phyloP scores from a whole-genome alignment of 441 rosid species.

The Erysimum cheiri region DNA sequence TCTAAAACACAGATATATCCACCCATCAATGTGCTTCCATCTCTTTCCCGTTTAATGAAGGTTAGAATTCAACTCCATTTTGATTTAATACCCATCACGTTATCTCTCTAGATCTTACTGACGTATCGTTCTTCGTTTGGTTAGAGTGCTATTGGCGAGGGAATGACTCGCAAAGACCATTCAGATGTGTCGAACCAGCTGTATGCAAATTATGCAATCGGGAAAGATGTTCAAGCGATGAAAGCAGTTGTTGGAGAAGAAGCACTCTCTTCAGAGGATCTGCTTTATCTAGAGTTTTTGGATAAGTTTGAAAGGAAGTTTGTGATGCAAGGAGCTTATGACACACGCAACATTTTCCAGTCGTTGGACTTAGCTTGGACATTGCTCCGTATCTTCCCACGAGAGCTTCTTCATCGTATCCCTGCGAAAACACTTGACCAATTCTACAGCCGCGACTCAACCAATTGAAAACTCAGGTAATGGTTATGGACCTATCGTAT shows the following conservation, averaged over 20 bases:
- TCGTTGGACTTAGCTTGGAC: slow-evolving; percentile 99
- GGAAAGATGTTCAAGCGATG: slow-evolving; percentile 99
- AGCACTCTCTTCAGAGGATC: slow-evolving; percentile 99
- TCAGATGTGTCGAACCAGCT: slow-evolving; percentile 99
- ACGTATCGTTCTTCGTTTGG: slow-evolving; percentile 22
- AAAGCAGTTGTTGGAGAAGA: slow-evolving; percentile 99
- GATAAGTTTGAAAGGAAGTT: slow-evolving; percentile 98
- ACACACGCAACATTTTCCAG: slow-evolving; percentile 94
- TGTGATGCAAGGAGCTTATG: slow-evolving; percentile 97
- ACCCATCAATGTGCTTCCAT: slow-evolving; percentile 98
- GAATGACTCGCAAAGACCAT: slow-evolving; percentile 98
- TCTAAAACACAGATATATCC: slow-evolving; percentile 81
- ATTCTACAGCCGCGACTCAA: slow-evolving; percentile 83
- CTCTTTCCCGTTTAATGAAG: slow-evolving; percentile 97
- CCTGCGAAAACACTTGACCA: slow-evolving; percentile 95
- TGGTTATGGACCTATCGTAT: slow-evolving; percentile 19
- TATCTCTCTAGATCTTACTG: not conserved
- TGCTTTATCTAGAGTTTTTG: slow-evolving; percentile 95
- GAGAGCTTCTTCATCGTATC: slow-evolving; percentile 99
- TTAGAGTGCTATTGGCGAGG: slow-evolving; percentile 99
- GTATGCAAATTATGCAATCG: slow-evolving; percentile 98
- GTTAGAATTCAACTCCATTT: slow-evolving; percentile 36
- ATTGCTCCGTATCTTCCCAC: slow-evolving; percentile 97
- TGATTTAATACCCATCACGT: not conserved
- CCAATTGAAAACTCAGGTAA: slow-evolving; percentile 27